A percentile compares a stretch with the other conserved stretches of the same genome.
These are phyloP conservation scores for Lenzites betulinus DNA, from an alignment of 768 basidiomycete genomes.

Conservation along the genomic window DNA sequence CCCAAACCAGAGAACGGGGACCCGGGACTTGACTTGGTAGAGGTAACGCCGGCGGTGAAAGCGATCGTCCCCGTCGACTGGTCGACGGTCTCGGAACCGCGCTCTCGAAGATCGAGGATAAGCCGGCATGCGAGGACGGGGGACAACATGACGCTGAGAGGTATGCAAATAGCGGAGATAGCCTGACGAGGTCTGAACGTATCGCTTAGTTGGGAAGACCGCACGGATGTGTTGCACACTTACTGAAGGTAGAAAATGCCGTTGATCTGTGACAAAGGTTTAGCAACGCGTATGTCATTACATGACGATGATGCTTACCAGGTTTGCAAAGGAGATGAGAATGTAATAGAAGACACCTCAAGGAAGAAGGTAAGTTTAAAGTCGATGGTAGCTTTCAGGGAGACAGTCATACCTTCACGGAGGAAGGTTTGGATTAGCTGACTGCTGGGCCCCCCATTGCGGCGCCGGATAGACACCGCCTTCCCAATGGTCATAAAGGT, in stretches of 20 bases:
- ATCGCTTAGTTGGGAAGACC: not conserved
- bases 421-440: constrained; percentile 82
- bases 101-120: constrained; percentile 80
- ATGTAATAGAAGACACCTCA: constrained; percentile 83
- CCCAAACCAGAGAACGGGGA: constrained; percentile 33
- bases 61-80: constrained; percentile 49
- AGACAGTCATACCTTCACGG: constrained; percentile 57
- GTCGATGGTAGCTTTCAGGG: too few relatives aligned
- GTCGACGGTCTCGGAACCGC: constrained; percentile 75
- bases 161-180: constrained; percentile 83
- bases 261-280: constrained; percentile 50
- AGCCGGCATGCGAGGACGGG: constrained; percentile 80
- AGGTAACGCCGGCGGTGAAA: constrained; percentile 32
- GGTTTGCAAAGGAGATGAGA: constrained; percentile 82
- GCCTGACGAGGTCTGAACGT: constrained; percentile 70
- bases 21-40: constrained; percentile 31
- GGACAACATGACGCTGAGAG: constrained; percentile 81
- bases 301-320: constrained; percentile 39
- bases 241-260: constrained; percentile 88
- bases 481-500: constrained; percentile 82
- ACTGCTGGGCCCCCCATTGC: constrained; percentile 75
- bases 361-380: not conserved
- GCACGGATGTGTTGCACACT: constrained; percentile 23
- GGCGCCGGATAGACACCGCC: constrained; percentile 73
- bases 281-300: not conserved